A percentile compares a stretch with the other conserved stretches of the same genome.
Evolutionary conservation across 441 rosid genomes (phyloP).

Genomic region (Corymbia calophylla): DNA sequence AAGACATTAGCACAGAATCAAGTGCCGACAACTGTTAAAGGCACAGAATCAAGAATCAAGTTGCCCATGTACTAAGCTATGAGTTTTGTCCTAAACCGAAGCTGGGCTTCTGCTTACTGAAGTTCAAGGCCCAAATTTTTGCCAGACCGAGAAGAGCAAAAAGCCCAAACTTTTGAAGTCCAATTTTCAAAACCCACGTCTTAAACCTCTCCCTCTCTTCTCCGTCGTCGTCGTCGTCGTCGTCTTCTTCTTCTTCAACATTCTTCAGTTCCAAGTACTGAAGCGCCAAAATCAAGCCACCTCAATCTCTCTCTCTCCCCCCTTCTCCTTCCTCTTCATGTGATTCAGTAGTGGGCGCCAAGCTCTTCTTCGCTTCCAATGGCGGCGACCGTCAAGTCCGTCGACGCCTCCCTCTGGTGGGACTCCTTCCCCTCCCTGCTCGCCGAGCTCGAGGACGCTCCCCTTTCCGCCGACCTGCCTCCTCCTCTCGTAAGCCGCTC

Average conservation of each 20-base stretch:
- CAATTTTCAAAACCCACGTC: neutral
- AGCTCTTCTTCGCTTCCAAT: conserved; percentile 16
- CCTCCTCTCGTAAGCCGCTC: conserved; percentile 31
- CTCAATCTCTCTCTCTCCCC: neutral
- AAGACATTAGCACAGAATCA: neutral
- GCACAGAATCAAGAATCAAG: no score
- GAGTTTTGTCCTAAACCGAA: neutral
- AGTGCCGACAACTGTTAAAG: neutral
- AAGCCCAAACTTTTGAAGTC: neutral
- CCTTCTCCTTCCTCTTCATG: neutral
- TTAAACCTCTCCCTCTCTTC: neutral
- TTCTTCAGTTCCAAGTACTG: neutral
- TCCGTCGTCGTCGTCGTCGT: neutral
- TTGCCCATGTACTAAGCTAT: neutral
- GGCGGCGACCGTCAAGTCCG: conserved; percentile 54
- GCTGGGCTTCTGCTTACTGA: neutral
- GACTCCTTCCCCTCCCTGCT: conserved; percentile 62
- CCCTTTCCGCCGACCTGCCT: conserved; percentile 54
- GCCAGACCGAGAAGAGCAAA: neutral
- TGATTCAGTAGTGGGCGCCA: neutral
- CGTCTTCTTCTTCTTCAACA: neutral
- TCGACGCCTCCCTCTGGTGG: conserved; percentile 80
- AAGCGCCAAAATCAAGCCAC: neutral
- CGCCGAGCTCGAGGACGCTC: conserved; percentile 52
- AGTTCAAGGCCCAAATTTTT: neutral